These are phyloP conservation scores for Odonthalia washingtoniensis DNA, from an alignment of 31 red algal species.

Conservation along the genomic window DNA sequence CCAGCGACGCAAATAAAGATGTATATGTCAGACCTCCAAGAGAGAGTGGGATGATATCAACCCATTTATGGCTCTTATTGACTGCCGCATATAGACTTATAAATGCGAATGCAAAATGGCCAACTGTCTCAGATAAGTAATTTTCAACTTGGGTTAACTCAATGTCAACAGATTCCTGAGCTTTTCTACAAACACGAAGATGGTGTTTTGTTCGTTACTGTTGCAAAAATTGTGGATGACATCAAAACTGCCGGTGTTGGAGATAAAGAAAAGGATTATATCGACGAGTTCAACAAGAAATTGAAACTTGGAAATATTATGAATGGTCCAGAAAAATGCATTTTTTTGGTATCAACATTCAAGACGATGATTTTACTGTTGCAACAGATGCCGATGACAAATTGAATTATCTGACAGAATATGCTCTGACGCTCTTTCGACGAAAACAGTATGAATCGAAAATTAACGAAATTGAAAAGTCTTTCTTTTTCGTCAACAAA, in stretches of 20 bases:
- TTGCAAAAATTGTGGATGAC: constrained; percentile 30
- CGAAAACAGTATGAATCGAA: too few relatives aligned
- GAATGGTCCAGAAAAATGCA: neutral
- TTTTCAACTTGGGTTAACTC: constrained; percentile 21
- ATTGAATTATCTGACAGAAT: neutral
- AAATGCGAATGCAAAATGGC: constrained; percentile 50
- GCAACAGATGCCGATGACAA: constrained; percentile 7
- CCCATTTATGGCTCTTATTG: too few relatives aligned
- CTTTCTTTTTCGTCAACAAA: too few relatives aligned
- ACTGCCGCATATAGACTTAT: neutral
- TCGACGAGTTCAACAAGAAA: constrained; percentile 9
- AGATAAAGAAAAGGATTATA: neutral
- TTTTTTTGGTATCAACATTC: constrained; percentile 1
- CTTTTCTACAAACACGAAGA: neutral
- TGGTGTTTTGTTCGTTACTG: neutral
- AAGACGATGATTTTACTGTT: neutral
- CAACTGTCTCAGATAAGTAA: neutral
- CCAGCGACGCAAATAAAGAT: too few relatives aligned
- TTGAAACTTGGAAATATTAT: constrained; percentile 37
- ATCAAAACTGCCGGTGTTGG: constrained; percentile 7
- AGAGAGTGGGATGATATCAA: too few relatives aligned
- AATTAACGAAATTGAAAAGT: too few relatives aligned
- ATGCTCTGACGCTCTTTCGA: too few relatives aligned
- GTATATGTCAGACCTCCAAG: too few relatives aligned
- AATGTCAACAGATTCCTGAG: neutral